A percentile compares a stretch with the other conserved stretches of the same genome.
These are phyloP conservation scores for Fereydounia khargensis DNA, from an alignment of 1,284 basidiomycete genomes.

Conservation along the genomic window DNA sequence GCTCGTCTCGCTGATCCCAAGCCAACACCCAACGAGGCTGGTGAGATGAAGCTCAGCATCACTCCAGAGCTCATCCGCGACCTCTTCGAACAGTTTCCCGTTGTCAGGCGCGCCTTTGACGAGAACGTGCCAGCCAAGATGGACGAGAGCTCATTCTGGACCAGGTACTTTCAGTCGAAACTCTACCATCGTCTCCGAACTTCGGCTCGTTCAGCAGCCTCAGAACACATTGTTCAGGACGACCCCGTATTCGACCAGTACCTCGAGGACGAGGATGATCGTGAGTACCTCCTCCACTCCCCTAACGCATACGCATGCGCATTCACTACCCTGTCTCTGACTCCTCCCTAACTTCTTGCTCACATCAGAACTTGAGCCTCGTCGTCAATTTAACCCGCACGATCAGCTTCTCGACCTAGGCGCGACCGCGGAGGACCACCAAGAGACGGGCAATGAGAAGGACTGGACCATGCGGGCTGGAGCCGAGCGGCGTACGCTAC, in stretches of 20 bases:
- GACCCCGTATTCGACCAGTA: slow-evolving; percentile 95
- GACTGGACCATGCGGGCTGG: slow-evolving; percentile 97
- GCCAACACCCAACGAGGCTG: slow-evolving; percentile 44
- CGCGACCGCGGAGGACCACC: slow-evolving; percentile 88
- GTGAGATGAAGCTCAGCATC: slow-evolving; percentile 76
- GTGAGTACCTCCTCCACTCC: too few relatives aligned
- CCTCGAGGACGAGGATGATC: slow-evolving; percentile 89
- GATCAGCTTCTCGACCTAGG: slow-evolving; percentile 80
- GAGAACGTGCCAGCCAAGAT: slow-evolving; percentile 89
- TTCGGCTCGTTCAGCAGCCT: slow-evolving; percentile 79
- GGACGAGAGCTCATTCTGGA: slow-evolving; percentile 89
- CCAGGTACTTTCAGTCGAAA: slow-evolving; percentile 89
- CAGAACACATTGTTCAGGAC: slow-evolving; percentile 79
- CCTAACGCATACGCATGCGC: too few relatives aligned
- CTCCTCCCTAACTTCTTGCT: too few relatives aligned
- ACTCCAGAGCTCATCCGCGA: slow-evolving; percentile 90
- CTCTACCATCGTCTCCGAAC: slow-evolving; percentile 92
- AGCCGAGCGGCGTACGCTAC: slow-evolving; percentile 77
- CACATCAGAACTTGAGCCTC: slow-evolving; percentile 79
- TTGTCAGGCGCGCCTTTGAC: slow-evolving; percentile 84
- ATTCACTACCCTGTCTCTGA: slow-evolving; percentile 7
- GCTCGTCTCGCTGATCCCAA: slow-evolving; percentile 53
- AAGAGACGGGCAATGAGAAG: slow-evolving; percentile 79
- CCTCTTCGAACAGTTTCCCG: slow-evolving; percentile 96
- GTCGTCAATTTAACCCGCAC: slow-evolving; percentile 68